phyloP scores from a whole-genome alignment of 1,284 basidiomycete genomes.

The Cutaneotrichosporon sp. region DNA sequence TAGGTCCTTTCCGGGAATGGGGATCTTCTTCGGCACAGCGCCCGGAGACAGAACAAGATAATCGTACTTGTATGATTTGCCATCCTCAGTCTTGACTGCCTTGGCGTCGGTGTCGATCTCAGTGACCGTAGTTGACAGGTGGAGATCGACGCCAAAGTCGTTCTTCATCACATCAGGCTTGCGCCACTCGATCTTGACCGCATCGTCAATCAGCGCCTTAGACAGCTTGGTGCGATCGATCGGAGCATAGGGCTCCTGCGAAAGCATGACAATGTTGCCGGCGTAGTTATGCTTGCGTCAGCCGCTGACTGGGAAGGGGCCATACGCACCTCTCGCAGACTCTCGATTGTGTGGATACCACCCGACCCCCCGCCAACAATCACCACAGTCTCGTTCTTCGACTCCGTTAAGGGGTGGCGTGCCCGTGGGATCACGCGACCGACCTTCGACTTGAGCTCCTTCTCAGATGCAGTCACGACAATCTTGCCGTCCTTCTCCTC shows the following conservation, averaged over 20 bases:
- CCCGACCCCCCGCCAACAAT: conserved; percentile 79
- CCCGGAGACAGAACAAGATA: conserved; percentile 70
- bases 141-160: conserved; percentile 72
- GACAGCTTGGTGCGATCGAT: conserved; percentile 85
- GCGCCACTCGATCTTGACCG: conserved; percentile 70
- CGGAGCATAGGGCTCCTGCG: conserved; percentile 73
- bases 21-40: conserved; percentile 59
- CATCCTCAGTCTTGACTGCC: conserved; percentile 58
- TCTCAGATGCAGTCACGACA: conserved; percentile 66
- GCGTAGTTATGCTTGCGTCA: conserved; percentile 63
- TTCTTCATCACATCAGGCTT: conserved; percentile 69
- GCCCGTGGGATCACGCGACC: conserved; percentile 51
- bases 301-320: not conserved
- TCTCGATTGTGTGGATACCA: conserved; percentile 73
- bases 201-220: conserved; percentile 75
- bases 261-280: conserved; percentile 71
- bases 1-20: conserved; percentile 70
- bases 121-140: conserved; percentile 59
- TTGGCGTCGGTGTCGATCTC: conserved; percentile 61
- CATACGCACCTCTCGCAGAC: conserved; percentile 65
- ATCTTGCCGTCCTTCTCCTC: conserved; percentile 64
- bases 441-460: conserved; percentile 66
- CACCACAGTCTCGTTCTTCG: conserved; percentile 58
- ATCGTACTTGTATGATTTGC: conserved; percentile 62
- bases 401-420: conserved; percentile 43